These are phyloP conservation scores for Physcia stellaris DNA, from an alignment of 495 filamentous ascomycete genomes.

Conservation along the genomic window DNA sequence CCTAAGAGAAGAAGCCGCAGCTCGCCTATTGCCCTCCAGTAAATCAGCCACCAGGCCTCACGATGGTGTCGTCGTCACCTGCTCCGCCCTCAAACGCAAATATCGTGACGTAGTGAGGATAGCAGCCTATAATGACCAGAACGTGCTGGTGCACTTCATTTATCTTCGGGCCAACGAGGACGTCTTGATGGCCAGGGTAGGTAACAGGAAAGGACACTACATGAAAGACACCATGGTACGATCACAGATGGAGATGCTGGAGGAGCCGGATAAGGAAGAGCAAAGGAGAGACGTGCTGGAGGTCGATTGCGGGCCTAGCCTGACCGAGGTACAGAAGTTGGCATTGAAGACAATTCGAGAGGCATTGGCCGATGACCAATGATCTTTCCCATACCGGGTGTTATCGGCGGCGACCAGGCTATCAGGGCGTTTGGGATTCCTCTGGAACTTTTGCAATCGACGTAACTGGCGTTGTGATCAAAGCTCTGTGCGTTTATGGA, in stretches of 20 bases:
- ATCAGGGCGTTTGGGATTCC: too few relatives aligned
- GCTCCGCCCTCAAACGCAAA: slow-evolving; percentile 89
- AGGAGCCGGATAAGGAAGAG: slow-evolving; percentile 67
- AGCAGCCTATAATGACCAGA: slow-evolving; percentile 62
- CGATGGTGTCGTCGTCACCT: slow-evolving; percentile 82
- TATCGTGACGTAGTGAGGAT: slow-evolving; percentile 95
- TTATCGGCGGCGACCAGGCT: too few relatives aligned
- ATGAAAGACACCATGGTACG: slow-evolving; percentile 98
- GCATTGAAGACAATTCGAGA: slow-evolving; percentile 29
- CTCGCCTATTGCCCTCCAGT: slow-evolving; percentile 39
- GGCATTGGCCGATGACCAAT: slow-evolving; percentile 15
- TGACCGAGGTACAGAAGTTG: slow-evolving; percentile 49
- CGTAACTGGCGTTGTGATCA: too few relatives aligned
- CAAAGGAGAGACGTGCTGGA: slow-evolving; percentile 56
- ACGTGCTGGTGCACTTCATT: slow-evolving; percentile 79
- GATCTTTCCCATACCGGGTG: too few relatives aligned
- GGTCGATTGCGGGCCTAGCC: slow-evolving; percentile 58
- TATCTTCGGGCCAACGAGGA: slow-evolving; percentile 72
- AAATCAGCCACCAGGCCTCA: slow-evolving; percentile 32
- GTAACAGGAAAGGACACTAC: slow-evolving; percentile 66
- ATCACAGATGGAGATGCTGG: slow-evolving; percentile 73
- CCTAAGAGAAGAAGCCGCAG: slow-evolving; percentile 68
- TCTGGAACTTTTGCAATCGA: too few relatives aligned
- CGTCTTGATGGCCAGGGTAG: slow-evolving; percentile 60
- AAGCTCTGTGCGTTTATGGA: too few relatives aligned